Percentiles rank a stretch among this genome's conserved stretches.
Conservation (phyloP, 1,284 basidiomycete species). For the Heterobasidion occidentale region DNA sequence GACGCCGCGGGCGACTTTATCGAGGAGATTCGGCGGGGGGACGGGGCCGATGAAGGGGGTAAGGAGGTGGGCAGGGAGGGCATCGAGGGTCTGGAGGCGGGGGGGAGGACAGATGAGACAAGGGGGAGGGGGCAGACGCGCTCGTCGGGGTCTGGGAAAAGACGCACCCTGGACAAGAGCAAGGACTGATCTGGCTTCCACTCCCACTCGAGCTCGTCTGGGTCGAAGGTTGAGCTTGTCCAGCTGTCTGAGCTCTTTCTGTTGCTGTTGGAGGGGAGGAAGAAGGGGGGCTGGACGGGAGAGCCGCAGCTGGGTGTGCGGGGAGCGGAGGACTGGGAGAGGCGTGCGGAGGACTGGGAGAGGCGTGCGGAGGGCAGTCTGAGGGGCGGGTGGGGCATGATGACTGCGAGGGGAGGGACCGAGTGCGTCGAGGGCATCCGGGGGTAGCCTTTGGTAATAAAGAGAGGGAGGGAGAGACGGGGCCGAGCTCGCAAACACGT, state of each 20-base stretch:
- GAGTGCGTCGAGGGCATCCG: slow-evolving; percentile 5
- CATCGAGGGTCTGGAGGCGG: slow-evolving; percentile 66
- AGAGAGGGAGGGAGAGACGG: slow-evolving; percentile 5
- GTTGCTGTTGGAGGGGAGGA: slow-evolving; percentile 43
- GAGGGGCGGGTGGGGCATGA: slow-evolving; percentile 26
- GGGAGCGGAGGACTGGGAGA: slow-evolving; percentile 18
- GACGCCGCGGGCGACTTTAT: slow-evolving; percentile 73
- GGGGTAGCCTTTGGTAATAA: background rate
- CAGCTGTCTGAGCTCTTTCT: slow-evolving; percentile 74
- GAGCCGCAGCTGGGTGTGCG: slow-evolving; percentile 29
- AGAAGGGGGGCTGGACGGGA: slow-evolving; percentile 27
- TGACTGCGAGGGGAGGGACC: slow-evolving; percentile 25
- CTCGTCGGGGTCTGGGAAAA: slow-evolving; percentile 6
- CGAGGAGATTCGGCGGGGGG: slow-evolving; percentile 74
- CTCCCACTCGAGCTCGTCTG: slow-evolving; percentile 55
- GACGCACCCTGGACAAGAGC: slow-evolving; percentile 56
- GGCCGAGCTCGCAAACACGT: no score
- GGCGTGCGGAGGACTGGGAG: no score
- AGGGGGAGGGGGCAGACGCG: slow-evolving; percentile 2
- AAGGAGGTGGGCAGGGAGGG: slow-evolving; percentile 70
- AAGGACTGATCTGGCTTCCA: slow-evolving; percentile 68
- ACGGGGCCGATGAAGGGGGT: slow-evolving; percentile 76
- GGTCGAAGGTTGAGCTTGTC: slow-evolving; percentile 67
- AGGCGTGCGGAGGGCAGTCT: slow-evolving; percentile 22
- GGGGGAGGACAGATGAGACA: background rate